These are phyloP conservation scores for Penicillium verhagenii DNA, from an alignment of 495 filamentous ascomycete species.

Conservation along the genomic window DNA sequence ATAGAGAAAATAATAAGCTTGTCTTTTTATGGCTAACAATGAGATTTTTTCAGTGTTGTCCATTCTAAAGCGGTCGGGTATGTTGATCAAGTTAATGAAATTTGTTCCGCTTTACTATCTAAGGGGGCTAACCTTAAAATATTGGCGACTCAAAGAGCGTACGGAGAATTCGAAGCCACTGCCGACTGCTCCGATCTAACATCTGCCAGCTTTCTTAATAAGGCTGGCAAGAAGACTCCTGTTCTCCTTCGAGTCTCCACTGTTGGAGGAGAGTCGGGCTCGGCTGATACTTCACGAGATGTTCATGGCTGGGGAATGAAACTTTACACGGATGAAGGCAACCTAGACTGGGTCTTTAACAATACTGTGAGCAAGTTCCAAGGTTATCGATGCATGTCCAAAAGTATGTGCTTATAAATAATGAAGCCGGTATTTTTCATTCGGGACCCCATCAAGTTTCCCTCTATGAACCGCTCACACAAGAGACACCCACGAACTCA, in stretches of 20 bases:
- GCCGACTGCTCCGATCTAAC: conserved; percentile 50
- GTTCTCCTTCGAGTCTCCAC: conserved; percentile 63
- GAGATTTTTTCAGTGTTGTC: conserved; percentile 44
- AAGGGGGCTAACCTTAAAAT: not conserved
- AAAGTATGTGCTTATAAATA: not conserved
- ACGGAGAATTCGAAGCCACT: conserved; percentile 62
- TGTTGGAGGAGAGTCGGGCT: conserved; percentile 62
- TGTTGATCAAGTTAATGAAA: conserved; percentile 5
- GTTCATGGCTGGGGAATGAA: conserved; percentile 68
- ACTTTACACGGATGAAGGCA: conserved; percentile 78
- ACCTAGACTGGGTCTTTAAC: conserved; percentile 57
- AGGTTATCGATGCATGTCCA: not conserved
- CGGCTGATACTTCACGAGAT: conserved; percentile 63
- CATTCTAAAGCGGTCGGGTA: conserved; percentile 57
- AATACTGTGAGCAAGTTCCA: conserved; percentile 18
- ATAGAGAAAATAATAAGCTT: not conserved
- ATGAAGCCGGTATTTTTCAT: conserved; percentile 50
- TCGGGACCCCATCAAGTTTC: conserved; percentile 56
- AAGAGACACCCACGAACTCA: conserved; percentile 50
- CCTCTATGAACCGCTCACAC: conserved; percentile 52
- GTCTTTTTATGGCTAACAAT: not conserved
- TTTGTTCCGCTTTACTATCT: too few relatives aligned
- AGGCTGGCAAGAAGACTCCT: conserved; percentile 62
- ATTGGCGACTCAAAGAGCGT: conserved; percentile 39
- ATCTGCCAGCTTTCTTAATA: conserved; percentile 38